Base-by-base conservation (phyloP, 495 filamentous ascomycete species). In the Penicillium paxilli region DNA sequence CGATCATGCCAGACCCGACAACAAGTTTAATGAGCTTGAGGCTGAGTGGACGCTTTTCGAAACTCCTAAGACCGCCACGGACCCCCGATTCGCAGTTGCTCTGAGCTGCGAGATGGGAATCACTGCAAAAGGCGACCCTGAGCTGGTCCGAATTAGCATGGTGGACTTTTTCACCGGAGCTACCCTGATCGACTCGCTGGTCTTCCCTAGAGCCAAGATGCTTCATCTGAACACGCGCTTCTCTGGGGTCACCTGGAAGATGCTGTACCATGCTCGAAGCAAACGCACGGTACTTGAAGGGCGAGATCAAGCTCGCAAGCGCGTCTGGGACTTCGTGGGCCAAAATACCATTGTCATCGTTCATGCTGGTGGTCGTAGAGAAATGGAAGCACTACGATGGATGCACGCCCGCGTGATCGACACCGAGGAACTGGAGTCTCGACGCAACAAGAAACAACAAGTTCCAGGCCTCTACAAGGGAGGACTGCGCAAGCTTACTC, bases 91-190 rank as follows among this genome's bases (percentile, higher is more conserved):
- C 5, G 73, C 71, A 1, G 63, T 81, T 6, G 76, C 69, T 5
- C 57, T 82, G n/a, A 74, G 79, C 60, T 81, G 79, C 54, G 78
- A 81, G 53, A 80, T 79, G 73, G 76, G 76, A 3, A 62, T 62
- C 0, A 37, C 70, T 1, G 12, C 40, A 0, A 40, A 48, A 9
- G 61, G 67, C 1, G 64, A 70, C 0, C 17, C 37, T 1, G 77
- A 81, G 17, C 65, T 83, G 0, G 70, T 80, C 32, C 68, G 68
- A 0, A 8, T 83, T 1, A 70, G 66, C 19, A 60, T 68, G 1
- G 49, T 81, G 5, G 80, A 83, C 48, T 73, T 71, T 47, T 68
- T 79, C 53, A 67, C 68, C 0, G 71, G 77, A 1, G 59, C 71
- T 4, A 38, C 68, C 2, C 63, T 81, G 10, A 57, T 82, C 22